These are phyloP conservation scores for Sporothrix sp. DNA, from an alignment of 2,329 filamentous ascomycete species.

Conservation along the genomic window DNA sequence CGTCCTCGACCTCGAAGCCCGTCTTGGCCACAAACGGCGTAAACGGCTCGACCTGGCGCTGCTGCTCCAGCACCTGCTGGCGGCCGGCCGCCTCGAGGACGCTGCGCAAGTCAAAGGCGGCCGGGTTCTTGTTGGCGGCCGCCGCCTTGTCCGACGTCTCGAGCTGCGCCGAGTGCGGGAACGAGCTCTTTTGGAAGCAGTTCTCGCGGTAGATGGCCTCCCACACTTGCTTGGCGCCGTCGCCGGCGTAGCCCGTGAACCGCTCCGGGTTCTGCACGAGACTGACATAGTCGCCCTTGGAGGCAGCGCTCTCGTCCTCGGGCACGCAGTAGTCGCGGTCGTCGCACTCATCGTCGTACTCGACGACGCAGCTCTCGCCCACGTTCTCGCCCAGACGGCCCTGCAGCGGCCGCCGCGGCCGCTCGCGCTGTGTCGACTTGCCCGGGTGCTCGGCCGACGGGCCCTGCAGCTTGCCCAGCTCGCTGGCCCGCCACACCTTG, in stretches of 20 bases:
- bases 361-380: conserved; percentile 90
- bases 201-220: conserved; percentile 95
- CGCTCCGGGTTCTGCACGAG: conserved; percentile 87
- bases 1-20: conserved; percentile 70
- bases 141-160: conserved; percentile 33
- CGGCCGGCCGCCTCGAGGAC: conserved; percentile 50
- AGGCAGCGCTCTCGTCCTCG: conserved; percentile 78
- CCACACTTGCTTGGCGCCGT: conserved; percentile 84
- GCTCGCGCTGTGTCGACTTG: conserved; percentile 59
- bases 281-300: conserved; percentile 94
- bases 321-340: conserved; percentile 94
- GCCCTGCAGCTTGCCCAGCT: conserved; percentile 84
- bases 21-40: conserved; percentile 52
- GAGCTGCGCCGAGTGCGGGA: conserved; percentile 48
- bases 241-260: conserved; percentile 87
- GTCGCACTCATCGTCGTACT: conserved; percentile 95
- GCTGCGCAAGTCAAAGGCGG: conserved; percentile 51
- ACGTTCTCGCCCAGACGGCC: conserved; percentile 77
- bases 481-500: conserved; percentile 78
- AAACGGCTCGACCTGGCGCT: conserved; percentile 45
- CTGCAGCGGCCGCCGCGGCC: conserved; percentile 63
- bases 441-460: conserved; percentile 85
- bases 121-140: conserved; percentile 32
- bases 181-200: conserved; percentile 69
- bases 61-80: conserved; percentile 52